Base-by-base conservation (phyloP, 768 basidiomycete species). In the Pisolithus albus region DNA sequence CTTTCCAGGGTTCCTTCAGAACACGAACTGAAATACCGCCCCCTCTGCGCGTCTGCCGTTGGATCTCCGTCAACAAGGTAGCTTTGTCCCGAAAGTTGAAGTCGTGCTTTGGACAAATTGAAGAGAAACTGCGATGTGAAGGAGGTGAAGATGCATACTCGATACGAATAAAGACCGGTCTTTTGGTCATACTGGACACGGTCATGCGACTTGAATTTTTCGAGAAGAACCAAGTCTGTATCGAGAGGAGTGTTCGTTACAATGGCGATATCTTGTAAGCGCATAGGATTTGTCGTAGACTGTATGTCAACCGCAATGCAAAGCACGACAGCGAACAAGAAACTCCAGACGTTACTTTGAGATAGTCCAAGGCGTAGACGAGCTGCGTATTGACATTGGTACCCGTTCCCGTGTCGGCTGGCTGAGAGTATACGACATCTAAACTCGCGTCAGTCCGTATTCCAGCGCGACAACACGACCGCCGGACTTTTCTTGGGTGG, bases 1-100 rank as follows among this genome's bases (percentile, higher is more conserved):
- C 88, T 59, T 89, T 87, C 91, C 92, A 96, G 13, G 88, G 86
- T 64, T 95, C 92, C 61, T 93, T 92, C 39, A 96, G 72, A 1
- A 82, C 77, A 18, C 89, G 82, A 28, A 95, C 85, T 13, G 89
- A 81, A 28, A 95, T 81, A 3, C 92, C 92, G 2, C 89, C 86
- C 10, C 90, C 91, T 58, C 84, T 85, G 26, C 83, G 81, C 2
- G 88, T 88, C 59, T 88, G 83, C 1, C 87, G 82, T 61, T 92
- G 88, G 36, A 96, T 90, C 64, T 94, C 88, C 0, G 83, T 86
- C 15, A 95, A 69, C 3, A 95, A 75, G 0, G 90, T 82, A 4
- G 82, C 83, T 71, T 93, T 93, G 61, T 82, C 91, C 26, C 85
- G 80, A 58, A 95, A 88, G 52, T 84, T 83, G 63, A 81, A 91